Base-by-base conservation (phyloP, 306 rosid species). In the Vachellia pachyceras region DNA sequence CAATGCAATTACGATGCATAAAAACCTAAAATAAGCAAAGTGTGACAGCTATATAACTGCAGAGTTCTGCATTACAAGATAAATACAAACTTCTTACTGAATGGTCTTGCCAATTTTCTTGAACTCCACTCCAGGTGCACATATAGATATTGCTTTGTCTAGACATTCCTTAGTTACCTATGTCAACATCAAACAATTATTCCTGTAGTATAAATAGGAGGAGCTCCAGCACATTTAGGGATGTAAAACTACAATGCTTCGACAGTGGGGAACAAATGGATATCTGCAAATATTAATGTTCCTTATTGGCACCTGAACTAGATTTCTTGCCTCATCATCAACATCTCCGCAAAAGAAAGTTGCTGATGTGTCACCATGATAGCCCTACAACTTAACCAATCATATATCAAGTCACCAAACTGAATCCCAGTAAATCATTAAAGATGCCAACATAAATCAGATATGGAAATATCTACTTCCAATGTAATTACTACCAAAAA, bases 341-440 rank as follows among this genome's bases (percentile, higher is more conserved):
- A 89, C 98, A 78, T 93, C 87, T 75, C 99, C 98, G 57, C 98
- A 93, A 83, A 93, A 89, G 89, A 89, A 95, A 78, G 98, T 93
- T 74, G 89, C 86, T 36, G 97, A 91, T 45, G 98, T 93, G 79
- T 95, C 98, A 64, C 99, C 98, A 50, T 95, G 99, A 84, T 87
- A 88, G 36, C 97, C 98, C 99, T 95, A 80, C 69, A 82, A 81
- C 64, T 63, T 85, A 83, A 84, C 55, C 86, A 83, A 84, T 47
- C 66, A 81, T 58, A n/a, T 41, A 40, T 23, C 35, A 68, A 79
- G 76, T 78, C 60, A 37, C 60, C 63, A 80, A 58, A 49, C 36
- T 41, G 55, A 83, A 80, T 73, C 29, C 17, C 72, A 44, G 65
- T 14, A 84, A 33, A 68, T 55, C 44, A 40, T 40, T 4, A 52